Evolutionary conservation across 441 rosid species (phyloP).

Genomic region (Syzygium malaccense): DNA sequence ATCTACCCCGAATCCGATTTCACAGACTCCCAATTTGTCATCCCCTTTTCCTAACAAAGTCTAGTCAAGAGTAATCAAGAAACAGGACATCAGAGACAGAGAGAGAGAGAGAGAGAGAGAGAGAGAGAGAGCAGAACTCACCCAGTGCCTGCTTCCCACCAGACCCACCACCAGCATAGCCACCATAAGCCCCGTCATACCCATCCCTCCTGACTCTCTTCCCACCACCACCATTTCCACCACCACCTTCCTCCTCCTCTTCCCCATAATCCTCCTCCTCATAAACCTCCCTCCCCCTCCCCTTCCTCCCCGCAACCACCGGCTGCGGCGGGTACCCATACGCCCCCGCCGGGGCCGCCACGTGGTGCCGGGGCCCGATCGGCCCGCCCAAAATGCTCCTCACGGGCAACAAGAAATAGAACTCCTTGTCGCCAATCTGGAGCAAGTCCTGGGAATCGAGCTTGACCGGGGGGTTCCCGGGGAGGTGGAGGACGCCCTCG

Average conservation of each 20-base stretch:
- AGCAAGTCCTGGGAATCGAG: conserved; percentile 86
- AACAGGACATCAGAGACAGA: neutral
- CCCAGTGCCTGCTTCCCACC: conserved; percentile 50
- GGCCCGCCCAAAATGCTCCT: conserved; percentile 84
- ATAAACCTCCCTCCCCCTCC: conserved; percentile 44
- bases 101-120: neutral
- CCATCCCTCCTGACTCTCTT: conserved; percentile 77
- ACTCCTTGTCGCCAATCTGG: conserved; percentile 92
- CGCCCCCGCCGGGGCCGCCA: conserved; percentile 17
- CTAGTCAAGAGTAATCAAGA: neutral
- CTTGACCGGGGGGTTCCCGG: conserved; percentile 86
- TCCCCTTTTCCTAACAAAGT: neutral
- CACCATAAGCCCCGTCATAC: conserved; percentile 32
- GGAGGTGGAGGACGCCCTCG: conserved; percentile 94
- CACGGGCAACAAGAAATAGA: conserved; percentile 78
- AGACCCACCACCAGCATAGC: conserved; percentile 25
- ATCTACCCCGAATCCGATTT: neutral
- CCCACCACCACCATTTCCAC: conserved; percentile 29
- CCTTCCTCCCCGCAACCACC: conserved; percentile 21
- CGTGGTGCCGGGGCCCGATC: conserved; percentile 51
- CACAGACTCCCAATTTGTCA: neutral
- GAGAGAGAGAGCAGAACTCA: conserved; percentile 9
- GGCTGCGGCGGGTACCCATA: conserved; percentile 35
- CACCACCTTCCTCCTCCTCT: conserved; percentile 27
- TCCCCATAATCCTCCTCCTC: conserved; percentile 4